A percentile compares a stretch with the other conserved stretches of the same genome.
Evolutionary conservation across 2,329 filamentous ascomycete genomes (phyloP).

Genomic region (Cadophora gregata): DNA sequence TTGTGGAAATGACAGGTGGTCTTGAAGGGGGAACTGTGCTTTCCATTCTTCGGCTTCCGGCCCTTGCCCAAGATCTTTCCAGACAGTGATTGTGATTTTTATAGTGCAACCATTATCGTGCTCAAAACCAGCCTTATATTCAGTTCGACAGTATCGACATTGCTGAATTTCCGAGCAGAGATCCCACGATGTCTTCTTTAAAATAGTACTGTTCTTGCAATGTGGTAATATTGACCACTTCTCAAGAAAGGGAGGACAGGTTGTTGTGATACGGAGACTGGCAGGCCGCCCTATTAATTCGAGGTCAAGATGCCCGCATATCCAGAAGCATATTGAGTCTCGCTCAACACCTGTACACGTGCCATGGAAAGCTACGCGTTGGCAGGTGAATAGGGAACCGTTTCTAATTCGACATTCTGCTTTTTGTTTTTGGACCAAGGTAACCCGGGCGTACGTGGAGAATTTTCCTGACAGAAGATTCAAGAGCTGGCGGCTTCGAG

Average conservation of each 20-base stretch:
- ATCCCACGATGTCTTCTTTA: background rate
- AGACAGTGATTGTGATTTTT: background rate
- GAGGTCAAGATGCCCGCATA: background rate
- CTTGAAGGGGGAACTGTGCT: background rate
- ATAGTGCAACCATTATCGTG: background rate
- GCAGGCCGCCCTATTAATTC: background rate
- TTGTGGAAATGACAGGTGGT: background rate
- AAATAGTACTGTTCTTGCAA: background rate
- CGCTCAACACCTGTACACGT: constrained; percentile 20
- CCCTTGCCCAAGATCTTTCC: background rate
- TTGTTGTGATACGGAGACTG: background rate
- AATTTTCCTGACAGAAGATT: constrained; percentile 22
- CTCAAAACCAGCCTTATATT: background rate
- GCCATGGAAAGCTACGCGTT: constrained; percentile 19
- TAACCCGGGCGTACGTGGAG: background rate
- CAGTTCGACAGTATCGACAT: background rate
- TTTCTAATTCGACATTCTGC: constrained; percentile 27
- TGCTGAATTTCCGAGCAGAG: background rate
- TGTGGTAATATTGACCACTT: background rate
- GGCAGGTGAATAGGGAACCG: constrained; percentile 25
- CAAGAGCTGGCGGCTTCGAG: constrained; percentile 27
- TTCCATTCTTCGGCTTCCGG: background rate
- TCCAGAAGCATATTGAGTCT: background rate
- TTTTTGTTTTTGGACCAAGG: constrained; percentile 17
- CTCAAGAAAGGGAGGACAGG: background rate